These are phyloP conservation scores for Collybiopsis luxurians DNA, from an alignment of 768 basidiomycete species.

Conservation along the genomic window DNA sequence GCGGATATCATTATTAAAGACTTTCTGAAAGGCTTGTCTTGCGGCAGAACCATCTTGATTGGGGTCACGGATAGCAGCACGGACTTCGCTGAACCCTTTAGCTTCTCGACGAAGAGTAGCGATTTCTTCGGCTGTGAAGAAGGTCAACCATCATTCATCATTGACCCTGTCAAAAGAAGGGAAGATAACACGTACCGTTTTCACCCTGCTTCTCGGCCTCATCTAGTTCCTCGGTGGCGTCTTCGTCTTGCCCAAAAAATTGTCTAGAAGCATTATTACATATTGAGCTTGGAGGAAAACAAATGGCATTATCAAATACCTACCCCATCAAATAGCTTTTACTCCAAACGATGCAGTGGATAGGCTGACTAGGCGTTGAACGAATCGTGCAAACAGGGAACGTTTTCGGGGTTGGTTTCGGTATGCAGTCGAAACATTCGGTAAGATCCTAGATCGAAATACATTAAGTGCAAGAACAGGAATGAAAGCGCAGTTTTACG, in stretches of 20 bases:
- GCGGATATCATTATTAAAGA: constrained; percentile 83
- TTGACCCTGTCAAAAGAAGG: too few relatives aligned
- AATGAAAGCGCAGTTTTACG: neutral
- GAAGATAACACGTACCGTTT: constrained; percentile 63
- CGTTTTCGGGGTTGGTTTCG: constrained; percentile 89
- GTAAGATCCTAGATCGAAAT: constrained; percentile 64
- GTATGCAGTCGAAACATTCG: constrained; percentile 96
- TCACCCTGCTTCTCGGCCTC: constrained; percentile 92
- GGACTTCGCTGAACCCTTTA: constrained; percentile 80
- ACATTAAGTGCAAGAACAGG: neutral
- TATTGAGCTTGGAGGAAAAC: neutral
- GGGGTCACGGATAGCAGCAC: constrained; percentile 56
- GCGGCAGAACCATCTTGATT: constrained; percentile 47
- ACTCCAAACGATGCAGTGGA: constrained; percentile 99
- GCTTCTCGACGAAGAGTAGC: constrained; percentile 87
- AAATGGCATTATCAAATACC: constrained; percentile 22
- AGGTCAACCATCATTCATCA: too few relatives aligned
- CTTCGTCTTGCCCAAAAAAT: constrained; percentile 92
- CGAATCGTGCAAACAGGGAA: constrained; percentile 98
- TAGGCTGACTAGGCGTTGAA: constrained; percentile 94
- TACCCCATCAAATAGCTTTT: constrained; percentile 95
- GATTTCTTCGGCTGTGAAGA: constrained; percentile 76
- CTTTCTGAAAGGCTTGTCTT: constrained; percentile 81
- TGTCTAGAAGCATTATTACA: constrained; percentile 49
- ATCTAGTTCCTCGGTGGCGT: constrained; percentile 78